These are phyloP conservation scores for Candida dubliniensis DNA, from an alignment of 1,139 yeast species.

Conservation along the genomic window DNA sequence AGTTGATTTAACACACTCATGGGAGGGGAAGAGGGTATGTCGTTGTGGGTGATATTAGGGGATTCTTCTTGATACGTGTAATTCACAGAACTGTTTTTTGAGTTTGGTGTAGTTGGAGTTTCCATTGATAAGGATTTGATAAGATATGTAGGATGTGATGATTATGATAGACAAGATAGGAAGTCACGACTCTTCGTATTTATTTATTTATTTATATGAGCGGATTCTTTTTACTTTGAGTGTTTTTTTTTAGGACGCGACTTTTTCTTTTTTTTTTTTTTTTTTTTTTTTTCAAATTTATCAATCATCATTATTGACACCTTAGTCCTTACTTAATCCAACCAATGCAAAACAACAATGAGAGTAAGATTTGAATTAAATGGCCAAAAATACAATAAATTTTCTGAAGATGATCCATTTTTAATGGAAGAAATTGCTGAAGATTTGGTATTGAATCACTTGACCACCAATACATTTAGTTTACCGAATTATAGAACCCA, in stretches of 20 bases:
- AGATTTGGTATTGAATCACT: conserved; percentile 5
- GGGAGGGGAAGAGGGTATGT: conserved; percentile 6
- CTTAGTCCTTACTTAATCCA: background rate
- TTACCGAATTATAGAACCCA: conserved; percentile 1
- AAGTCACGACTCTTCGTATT: background rate
- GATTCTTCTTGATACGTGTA: too few relatives aligned
- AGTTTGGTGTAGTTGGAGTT: background rate
- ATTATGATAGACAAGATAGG: too few relatives aligned
- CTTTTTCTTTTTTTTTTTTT: conserved; percentile 1
- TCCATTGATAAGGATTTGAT: background rate
- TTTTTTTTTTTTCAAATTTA: background rate
- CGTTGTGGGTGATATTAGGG: background rate
- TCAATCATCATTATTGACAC: background rate
- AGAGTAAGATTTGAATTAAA: conserved; percentile 9
- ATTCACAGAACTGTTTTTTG: background rate
- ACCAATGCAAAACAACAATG: conserved; percentile 4
- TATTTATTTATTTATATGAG: background rate
- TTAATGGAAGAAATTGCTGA: conserved; percentile 16
- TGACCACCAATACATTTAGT: background rate
- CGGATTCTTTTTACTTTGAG: background rate
- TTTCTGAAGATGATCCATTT: conserved; percentile 16
- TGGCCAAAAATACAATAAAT: conserved; percentile 13
- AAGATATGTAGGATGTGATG: background rate
- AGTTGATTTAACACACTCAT: conserved; percentile 16
- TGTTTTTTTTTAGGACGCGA: conserved; percentile 1